Base-by-base conservation (phyloP, 768 basidiomycete genomes). In the Pulveroboletus sp. region DNA sequence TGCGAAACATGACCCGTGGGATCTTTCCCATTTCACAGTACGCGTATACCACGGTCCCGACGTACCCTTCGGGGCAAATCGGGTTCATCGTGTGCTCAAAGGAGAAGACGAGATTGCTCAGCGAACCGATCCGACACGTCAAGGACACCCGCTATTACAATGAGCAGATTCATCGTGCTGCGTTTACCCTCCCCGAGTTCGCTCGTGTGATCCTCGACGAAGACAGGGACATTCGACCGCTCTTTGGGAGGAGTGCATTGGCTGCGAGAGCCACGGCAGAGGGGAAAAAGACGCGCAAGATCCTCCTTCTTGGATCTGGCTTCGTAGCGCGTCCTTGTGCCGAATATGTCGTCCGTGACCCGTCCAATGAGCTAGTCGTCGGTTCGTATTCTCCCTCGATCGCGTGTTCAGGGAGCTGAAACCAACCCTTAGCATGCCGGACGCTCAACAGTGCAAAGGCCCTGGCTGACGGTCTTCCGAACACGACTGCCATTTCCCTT, bases 51-150 rank as follows among this genome's bases (percentile, higher is more conserved):
- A 97, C 94, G 19, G 94, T 98, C 57, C 95, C 95, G 1, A 97
- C 94, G 14, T 99, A 99, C 71, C 97, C 97, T 17, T 87, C 90
- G n/a, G 97, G 97, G 32, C 94, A 94, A 65, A 99, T 98, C 61
- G 94, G 97, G 20, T 94, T 94, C 72, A 78, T 94, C 57, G 75
- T 97, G 39, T 90, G 88, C 68, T 85, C 93, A 47, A 94, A 88
- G 70, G 85, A 85, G 24, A 69, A 73, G 14, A 75, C 72, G 23
- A 77, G 90, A 44, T 81, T 88, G 64, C 71, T 99, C 54, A 79
- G 75, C 44, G 82, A 75, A 17, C 87, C 94, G 0, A 57, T 94
- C 34, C 81, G 93, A 47, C 73, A 84, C 38, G 82, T 95, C 29
- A 72, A 76, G 35, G 70, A 72, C 52, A 90, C 87, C 25, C 78